Conservation (phyloP, 257 asterid genomes). For the Lycium barbarum region DNA sequence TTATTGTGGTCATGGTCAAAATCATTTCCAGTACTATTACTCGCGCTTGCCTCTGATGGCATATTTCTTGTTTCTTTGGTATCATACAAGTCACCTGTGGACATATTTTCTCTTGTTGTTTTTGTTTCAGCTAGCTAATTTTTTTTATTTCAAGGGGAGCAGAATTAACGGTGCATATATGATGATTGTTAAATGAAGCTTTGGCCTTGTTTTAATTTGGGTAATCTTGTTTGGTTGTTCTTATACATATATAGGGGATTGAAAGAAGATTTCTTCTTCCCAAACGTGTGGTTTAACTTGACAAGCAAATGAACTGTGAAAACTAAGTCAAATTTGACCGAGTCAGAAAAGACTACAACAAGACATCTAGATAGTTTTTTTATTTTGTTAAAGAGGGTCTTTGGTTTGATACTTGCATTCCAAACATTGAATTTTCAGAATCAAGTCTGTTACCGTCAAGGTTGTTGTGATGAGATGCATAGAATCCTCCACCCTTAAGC, state of each 20-base stretch:
- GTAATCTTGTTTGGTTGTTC: not conserved
- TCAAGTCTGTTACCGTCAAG: not conserved
- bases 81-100: not conserved
- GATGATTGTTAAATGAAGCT: not conserved
- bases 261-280: not conserved
- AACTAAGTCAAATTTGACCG: conserved; percentile 3
- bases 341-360: not conserved
- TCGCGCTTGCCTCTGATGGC: not conserved
- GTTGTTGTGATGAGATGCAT: too few relatives aligned
- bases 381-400: too few relatives aligned
- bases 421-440: not conserved
- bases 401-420: not conserved
- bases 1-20: not conserved
- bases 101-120: not conserved
- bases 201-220: not conserved
- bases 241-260: not conserved
- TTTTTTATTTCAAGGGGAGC: not conserved
- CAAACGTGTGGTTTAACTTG: not conserved
- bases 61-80: conserved; percentile 8
- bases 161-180: too few relatives aligned
- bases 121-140: too few relatives aligned
- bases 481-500: too few relatives aligned
- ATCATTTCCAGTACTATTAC: not conserved
- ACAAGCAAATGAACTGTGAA: conserved; percentile 3
- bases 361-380: not conserved